phyloP scores from a whole-genome alignment of 2,329 filamentous ascomycete genomes.

The Beauveria rudraprayagi region DNA sequence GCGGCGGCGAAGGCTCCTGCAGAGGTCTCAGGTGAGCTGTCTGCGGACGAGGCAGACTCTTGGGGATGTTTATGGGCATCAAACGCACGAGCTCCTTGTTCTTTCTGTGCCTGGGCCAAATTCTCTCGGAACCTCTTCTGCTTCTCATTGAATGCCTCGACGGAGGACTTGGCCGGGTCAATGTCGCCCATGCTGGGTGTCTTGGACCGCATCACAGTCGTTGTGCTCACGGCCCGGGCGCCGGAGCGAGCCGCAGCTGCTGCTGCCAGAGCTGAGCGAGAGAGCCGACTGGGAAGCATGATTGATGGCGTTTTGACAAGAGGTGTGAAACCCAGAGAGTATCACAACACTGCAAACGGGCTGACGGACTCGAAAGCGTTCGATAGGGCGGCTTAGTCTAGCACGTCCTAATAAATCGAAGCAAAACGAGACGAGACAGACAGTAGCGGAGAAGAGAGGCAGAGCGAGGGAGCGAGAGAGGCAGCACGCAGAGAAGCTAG shows the following conservation, averaged over 20 bases:
- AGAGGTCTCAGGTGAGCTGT: constrained; percentile 27
- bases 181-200: constrained; percentile 83
- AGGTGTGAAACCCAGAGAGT: constrained; percentile 1
- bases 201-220: constrained; percentile 32
- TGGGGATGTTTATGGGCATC: constrained; percentile 28
- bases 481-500: constrained; percentile 2
- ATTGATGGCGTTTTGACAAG: constrained; percentile 20
- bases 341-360: constrained; percentile 6
- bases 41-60: constrained; percentile 32
- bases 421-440: neutral
- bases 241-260: constrained; percentile 37
- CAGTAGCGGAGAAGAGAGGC: constrained; percentile 1
- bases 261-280: constrained; percentile 34
- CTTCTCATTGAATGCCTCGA: constrained; percentile 69
- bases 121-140: constrained; percentile 83
- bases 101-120: constrained; percentile 67
- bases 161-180: constrained; percentile 53
- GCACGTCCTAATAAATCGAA: constrained; percentile 3
- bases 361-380: neutral
- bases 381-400: neutral
- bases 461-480: neutral
- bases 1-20: constrained; percentile 43
- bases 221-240: constrained; percentile 51
- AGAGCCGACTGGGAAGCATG: constrained; percentile 45
- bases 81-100: constrained; percentile 76